phyloP scores from a whole-genome alignment of 2,329 filamentous ascomycete genomes.

The Pseudogymnoascus sp. region DNA sequence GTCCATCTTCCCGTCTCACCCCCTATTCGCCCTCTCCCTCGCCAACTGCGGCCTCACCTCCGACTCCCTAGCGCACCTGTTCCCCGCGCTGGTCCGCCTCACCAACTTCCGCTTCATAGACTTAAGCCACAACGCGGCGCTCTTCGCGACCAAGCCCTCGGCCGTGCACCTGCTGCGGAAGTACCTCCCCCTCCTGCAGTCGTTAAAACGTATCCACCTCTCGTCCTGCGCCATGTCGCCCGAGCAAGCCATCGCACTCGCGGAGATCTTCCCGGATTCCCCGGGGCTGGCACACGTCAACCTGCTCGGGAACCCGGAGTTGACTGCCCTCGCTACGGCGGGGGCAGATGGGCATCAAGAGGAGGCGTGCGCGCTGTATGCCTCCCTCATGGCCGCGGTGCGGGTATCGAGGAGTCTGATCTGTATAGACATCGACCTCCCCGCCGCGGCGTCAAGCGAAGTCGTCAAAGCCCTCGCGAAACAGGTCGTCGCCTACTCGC shows the following conservation, averaged over 20 bases:
- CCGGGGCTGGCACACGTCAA: slow-evolving; percentile 76
- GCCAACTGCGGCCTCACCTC: slow-evolving; percentile 77
- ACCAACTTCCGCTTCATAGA: slow-evolving; percentile 79
- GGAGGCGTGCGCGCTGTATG: slow-evolving; percentile 88
- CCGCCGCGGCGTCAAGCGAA: slow-evolving; percentile 71
- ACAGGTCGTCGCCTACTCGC: slow-evolving; percentile 88
- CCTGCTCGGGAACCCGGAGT: slow-evolving; percentile 69
- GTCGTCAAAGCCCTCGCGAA: slow-evolving; percentile 87
- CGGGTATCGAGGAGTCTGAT: slow-evolving; percentile 76
- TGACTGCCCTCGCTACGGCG: slow-evolving; percentile 63
- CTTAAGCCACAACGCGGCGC: slow-evolving; percentile 75
- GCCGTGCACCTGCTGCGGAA: slow-evolving; percentile 65
- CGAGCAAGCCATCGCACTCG: slow-evolving; percentile 82
- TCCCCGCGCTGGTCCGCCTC: slow-evolving; percentile 64
- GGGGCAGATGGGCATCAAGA: slow-evolving; percentile 75
- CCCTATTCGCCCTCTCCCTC: slow-evolving; percentile 74
- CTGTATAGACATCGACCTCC: slow-evolving; percentile 86
- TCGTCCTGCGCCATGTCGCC: slow-evolving; percentile 75
- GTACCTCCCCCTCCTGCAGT: slow-evolving; percentile 69
- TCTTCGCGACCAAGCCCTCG: slow-evolving; percentile 68
- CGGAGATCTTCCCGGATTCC: slow-evolving; percentile 82
- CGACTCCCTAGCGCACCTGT: slow-evolving; percentile 60
- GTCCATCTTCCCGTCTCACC: slow-evolving; percentile 42
- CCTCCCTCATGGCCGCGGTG: slow-evolving; percentile 80
- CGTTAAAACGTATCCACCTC: slow-evolving; percentile 77